Evolutionary conservation across 176 grass and related monocot genomes (phyloP).

Genomic region (Rhynchospora tenuis): DNA sequence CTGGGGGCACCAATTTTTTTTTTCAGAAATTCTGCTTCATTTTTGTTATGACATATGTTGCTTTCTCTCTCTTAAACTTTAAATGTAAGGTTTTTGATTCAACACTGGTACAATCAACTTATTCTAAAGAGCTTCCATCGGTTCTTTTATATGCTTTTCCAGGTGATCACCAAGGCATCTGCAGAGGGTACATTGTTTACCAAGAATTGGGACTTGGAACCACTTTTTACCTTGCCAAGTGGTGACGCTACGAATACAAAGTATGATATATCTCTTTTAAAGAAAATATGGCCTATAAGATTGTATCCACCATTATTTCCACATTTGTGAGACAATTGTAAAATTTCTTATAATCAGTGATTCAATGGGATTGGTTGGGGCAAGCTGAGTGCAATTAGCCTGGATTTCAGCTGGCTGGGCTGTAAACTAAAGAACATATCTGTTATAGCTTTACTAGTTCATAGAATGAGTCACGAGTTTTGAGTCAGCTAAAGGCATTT

Average conservation of each 20-base stretch:
- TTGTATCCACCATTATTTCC: background rate
- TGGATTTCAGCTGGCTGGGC: background rate
- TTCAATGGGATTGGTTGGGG: background rate
- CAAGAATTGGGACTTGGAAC: conserved; percentile 90
- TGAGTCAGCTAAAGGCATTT: background rate
- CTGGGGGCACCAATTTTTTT: background rate
- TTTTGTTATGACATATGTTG: background rate
- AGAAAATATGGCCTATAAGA: background rate
- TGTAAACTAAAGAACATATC: background rate
- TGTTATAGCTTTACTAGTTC: background rate
- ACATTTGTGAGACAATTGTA: background rate
- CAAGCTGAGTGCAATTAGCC: background rate
- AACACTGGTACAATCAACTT: background rate
- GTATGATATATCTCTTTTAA: conserved; percentile 28
- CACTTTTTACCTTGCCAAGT: conserved; percentile 60
- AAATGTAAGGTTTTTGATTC: conserved; percentile 3
- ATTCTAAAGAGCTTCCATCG: conserved; percentile 21
- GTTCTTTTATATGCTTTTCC: conserved; percentile 19
- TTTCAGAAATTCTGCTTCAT: background rate
- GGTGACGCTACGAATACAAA: conserved; percentile 32
- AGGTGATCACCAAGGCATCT: conserved; percentile 58
- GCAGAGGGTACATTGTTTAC: conserved; percentile 72
- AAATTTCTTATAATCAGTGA: background rate
- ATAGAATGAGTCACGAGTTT: background rate
- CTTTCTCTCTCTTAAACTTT: background rate